Evolutionary conservation across 1,284 basidiomycete genomes (phyloP), one percentile per base, ranked within the genome.

Genomic region (Grifola frondosa): DNA sequence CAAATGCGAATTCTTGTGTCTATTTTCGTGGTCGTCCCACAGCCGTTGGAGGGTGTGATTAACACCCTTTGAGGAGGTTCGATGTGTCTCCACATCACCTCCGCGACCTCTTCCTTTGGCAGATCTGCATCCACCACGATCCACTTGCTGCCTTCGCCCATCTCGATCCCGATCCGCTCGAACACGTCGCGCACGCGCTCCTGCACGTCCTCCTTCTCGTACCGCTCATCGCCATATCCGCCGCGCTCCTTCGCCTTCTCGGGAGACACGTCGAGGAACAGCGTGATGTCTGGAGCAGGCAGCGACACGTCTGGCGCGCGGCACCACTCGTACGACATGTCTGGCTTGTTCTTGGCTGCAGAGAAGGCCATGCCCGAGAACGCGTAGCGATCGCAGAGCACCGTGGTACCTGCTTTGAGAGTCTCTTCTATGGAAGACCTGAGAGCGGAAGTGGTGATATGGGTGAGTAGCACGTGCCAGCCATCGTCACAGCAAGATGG

Each of bases 351-450:
- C 65, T 98, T 98, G 36, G 93, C 84, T 5, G 85, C 81, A 1
- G 92, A 91, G 67, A 97, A 99, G 2, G 94, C 95, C 51, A 96
- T 88, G 1, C 96, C 97, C 1, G 94, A 97, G 66, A 97, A 99
- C 0, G 94, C 91, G 63, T 99, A 99, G 26, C 97, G 81, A 64
- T 99, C 96, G 57, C 91, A 92, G 23, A 99, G 70, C 57, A 99
- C 72, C 0, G 79, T 78, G 6, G 81, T 85, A 0, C 94, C 94
- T 0, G 69, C 60, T 0, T 67, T 66, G 10, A 98, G 74, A 17
- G 80, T 69, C 6, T 67, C 60, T 41, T 80, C 71, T 37, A 95
- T 91, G 0, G 70, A 72, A 8, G 81, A 68, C 15, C 91, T 94
- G 44, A 28, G 30, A 21, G 29, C 21, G 25, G 30, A 16, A 13